Conservation (phyloP, 345 rosid species). For the Viola odorata region DNA sequence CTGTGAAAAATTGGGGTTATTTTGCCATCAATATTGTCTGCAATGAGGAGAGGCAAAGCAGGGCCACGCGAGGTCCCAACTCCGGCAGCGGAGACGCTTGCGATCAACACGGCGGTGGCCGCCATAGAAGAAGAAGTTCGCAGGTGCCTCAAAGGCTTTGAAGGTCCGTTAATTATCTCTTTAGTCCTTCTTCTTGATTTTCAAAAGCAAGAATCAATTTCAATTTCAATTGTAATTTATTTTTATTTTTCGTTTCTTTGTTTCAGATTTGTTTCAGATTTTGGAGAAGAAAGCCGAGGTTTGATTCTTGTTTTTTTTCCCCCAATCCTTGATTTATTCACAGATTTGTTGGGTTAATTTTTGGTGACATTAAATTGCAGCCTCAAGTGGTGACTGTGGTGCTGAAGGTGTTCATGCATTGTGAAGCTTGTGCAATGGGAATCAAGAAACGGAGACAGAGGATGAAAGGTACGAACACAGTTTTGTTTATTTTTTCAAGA, state of each 20-base stretch:
- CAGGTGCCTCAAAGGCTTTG: constrained; percentile 63
- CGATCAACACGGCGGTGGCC: constrained; percentile 37
- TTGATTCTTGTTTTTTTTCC: not conserved
- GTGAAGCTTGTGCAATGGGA: constrained; percentile 86
- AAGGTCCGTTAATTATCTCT: constrained; percentile 34
- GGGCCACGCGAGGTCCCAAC: constrained; percentile 46
- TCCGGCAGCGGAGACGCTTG: too few species aligned
- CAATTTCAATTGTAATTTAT: not conserved
- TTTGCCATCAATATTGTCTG: too few species aligned
- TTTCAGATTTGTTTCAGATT: constrained; percentile 47
- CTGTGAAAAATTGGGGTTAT: too few species aligned
- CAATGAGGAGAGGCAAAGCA: constrained; percentile 51
- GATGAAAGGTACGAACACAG: constrained; percentile 58
- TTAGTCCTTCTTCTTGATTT: not conserved
- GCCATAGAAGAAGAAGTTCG: constrained; percentile 57
- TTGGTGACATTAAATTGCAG: constrained; percentile 29
- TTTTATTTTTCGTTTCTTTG: not conserved
- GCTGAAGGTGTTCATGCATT: constrained; percentile 82
- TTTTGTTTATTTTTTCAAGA: not conserved
- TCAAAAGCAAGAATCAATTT: too few species aligned
- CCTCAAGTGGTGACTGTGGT: constrained; percentile 61
- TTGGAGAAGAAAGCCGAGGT: constrained; percentile 88
- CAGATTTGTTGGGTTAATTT: not conserved
- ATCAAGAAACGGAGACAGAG: constrained; percentile 81
- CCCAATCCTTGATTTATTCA: not conserved